These are phyloP conservation scores for Venturia aucupariae DNA, from an alignment of 2,329 filamentous ascomycete species.

Conservation along the genomic window DNA sequence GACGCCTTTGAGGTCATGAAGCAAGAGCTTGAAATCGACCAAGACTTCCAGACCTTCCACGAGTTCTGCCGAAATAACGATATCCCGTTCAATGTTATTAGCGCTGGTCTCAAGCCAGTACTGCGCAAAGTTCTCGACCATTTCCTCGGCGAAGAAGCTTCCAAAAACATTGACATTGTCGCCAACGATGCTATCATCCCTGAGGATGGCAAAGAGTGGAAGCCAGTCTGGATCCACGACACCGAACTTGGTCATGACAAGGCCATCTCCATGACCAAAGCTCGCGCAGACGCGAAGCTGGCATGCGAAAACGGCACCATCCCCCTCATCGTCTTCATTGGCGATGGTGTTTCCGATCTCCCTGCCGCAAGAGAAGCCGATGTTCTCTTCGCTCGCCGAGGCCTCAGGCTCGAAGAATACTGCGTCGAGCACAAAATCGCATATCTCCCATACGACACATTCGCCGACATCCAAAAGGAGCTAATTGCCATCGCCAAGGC, in stretches of 20 bases:
- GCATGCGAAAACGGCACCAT: slow-evolving; percentile 51
- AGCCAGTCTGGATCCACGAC: slow-evolving; percentile 58
- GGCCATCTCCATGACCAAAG: slow-evolving; percentile 53
- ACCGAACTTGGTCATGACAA: slow-evolving; percentile 59
- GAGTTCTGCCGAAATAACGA: slow-evolving; percentile 52
- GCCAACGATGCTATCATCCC: slow-evolving; percentile 57
- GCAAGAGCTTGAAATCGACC: slow-evolving; percentile 52
- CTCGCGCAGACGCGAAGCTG: slow-evolving; percentile 44
- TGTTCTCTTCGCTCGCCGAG: slow-evolving; percentile 58
- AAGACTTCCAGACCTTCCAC: slow-evolving; percentile 55
- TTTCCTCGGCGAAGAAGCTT: slow-evolving; percentile 53
- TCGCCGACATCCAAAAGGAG: slow-evolving; percentile 55
- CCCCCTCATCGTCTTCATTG: slow-evolving; percentile 60
- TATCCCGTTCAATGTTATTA: slow-evolving; percentile 62
- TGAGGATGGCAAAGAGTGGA: slow-evolving; percentile 47
- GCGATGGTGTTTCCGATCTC: slow-evolving; percentile 59
- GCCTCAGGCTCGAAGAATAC: slow-evolving; percentile 56
- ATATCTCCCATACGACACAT: slow-evolving; percentile 56
- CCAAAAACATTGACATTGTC: slow-evolving; percentile 54
- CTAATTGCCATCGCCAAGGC: slow-evolving; percentile 48
- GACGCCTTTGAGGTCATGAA: slow-evolving; percentile 59
- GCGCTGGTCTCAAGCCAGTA: slow-evolving; percentile 57
- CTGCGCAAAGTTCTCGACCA: slow-evolving; percentile 52
- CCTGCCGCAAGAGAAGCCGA: slow-evolving; percentile 58
- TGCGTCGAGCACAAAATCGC: slow-evolving; percentile 52